Conservation (phyloP, 1,284 basidiomycete species). For the Tylopilus sp. region DNA sequence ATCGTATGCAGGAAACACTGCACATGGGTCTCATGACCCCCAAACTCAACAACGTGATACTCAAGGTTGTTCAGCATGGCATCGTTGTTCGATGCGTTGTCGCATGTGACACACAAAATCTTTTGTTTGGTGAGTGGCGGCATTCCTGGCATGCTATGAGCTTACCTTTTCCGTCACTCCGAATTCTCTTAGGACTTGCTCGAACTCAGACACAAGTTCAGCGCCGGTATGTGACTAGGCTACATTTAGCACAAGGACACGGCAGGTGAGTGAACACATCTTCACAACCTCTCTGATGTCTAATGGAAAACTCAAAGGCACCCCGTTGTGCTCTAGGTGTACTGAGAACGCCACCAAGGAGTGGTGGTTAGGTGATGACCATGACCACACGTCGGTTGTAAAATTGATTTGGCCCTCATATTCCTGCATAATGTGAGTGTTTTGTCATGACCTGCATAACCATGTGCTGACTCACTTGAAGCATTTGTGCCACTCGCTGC, state of each 20-base stretch:
- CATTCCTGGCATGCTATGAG: too few relatives aligned
- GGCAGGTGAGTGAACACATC: background rate
- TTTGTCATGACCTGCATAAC: too few relatives aligned
- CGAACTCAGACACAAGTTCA: background rate
- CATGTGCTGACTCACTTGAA: background rate
- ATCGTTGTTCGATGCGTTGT: background rate
- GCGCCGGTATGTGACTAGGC: background rate
- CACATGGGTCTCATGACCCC: background rate
- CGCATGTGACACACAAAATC: background rate
- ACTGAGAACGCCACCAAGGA: background rate
- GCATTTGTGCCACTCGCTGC: constrained; percentile 11
- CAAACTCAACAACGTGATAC: background rate
- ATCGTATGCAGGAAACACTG: background rate
- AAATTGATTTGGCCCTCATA: constrained; percentile 20
- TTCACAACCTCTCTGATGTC: background rate
- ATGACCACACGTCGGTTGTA: constrained; percentile 19
- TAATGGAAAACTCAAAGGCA: background rate
- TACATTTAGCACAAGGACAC: too few relatives aligned
- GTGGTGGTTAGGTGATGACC: constrained; percentile 2
- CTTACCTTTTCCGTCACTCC: background rate
- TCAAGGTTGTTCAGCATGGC: background rate
- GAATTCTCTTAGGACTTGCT: background rate
- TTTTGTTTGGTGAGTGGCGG: too few relatives aligned
- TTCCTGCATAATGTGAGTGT: too few relatives aligned
- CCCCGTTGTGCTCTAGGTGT: background rate